Conservation (phyloP, 2,329 filamentous ascomycete genomes). For the Rutstroemia sp. region DNA sequence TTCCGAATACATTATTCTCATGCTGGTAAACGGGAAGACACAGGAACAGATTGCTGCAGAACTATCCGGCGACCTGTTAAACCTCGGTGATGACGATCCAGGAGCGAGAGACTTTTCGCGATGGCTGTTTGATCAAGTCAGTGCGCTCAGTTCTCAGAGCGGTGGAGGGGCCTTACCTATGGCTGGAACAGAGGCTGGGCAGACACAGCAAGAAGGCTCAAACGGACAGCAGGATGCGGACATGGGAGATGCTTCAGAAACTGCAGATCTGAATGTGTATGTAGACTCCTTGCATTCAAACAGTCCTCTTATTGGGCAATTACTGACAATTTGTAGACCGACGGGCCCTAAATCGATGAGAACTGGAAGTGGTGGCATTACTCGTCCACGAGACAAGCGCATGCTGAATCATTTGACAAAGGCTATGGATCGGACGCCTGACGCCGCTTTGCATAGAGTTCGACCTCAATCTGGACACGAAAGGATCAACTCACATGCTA, state of each 20-base stretch:
- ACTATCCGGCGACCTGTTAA: slow-evolving; percentile 79
- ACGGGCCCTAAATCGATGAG: slow-evolving; percentile 96
- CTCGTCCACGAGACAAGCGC: slow-evolving; percentile 63
- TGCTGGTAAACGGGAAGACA: slow-evolving; percentile 93
- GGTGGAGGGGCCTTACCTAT: slow-evolving; percentile 32
- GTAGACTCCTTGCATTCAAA: slow-evolving; percentile 27
- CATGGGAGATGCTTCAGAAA: slow-evolving; percentile 53
- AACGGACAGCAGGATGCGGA: slow-evolving; percentile 56
- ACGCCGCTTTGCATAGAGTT: slow-evolving; percentile 74
- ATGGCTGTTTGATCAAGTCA: slow-evolving; percentile 91
- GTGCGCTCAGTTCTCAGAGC: slow-evolving; percentile 54
- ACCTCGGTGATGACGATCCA: slow-evolving; percentile 73
- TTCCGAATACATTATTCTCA: slow-evolving; percentile 93
- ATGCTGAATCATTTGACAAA: slow-evolving; percentile 82
- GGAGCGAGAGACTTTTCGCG: slow-evolving; percentile 75
- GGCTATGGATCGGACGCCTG: slow-evolving; percentile 69
- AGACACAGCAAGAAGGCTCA: slow-evolving; percentile 51
- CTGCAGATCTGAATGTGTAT: slow-evolving; percentile 49
- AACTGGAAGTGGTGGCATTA: slow-evolving; percentile 44
- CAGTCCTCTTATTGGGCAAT: slow-evolving; percentile 6
- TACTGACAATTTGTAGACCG: slow-evolving; percentile 55
- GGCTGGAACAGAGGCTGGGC: slow-evolving; percentile 13
- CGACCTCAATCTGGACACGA: slow-evolving; percentile 65
- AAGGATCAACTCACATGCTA: slow-evolving; percentile 71
- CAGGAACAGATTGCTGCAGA: slow-evolving; percentile 84